phyloP scores from a whole-genome alignment of 305 asterid genomes.

The Fraxinus xanthoxyloides region DNA sequence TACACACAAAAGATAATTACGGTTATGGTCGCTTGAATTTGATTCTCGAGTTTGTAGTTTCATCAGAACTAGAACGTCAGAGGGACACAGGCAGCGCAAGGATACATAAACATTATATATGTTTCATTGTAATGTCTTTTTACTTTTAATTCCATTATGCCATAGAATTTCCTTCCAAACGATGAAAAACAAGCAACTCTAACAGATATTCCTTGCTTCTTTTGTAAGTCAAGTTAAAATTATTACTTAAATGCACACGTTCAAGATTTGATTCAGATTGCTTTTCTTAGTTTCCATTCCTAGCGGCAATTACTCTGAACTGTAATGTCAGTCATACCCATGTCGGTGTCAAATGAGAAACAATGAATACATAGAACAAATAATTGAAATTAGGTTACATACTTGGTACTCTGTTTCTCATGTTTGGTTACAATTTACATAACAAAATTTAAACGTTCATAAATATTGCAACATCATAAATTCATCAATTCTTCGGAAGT shows the following conservation, averaged over 20 bases:
- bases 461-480: not conserved
- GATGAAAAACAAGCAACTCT: too few species aligned
- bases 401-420: not conserved
- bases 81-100: not conserved
- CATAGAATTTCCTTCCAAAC: not conserved
- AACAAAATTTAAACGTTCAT: not conserved
- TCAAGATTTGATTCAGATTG: not conserved
- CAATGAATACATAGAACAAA: not conserved
- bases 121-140: not conserved
- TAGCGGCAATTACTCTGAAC: not conserved
- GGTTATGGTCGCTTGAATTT: not conserved
- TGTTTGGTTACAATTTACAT: not conserved
- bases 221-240: not conserved
- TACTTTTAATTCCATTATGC: not conserved
- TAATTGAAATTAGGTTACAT: not conserved
- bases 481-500: not conserved
- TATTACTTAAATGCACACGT: not conserved
- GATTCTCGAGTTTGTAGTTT: not conserved
- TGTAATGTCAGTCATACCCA: not conserved
- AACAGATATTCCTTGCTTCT: not conserved
- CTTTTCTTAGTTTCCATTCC: not conserved
- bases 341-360: not conserved
- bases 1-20: not conserved
- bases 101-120: not conserved
- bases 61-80: not conserved